Evolutionary conservation across 352 stramenopile species (phyloP), one percentile per base, ranked within the genome.

Genomic region (Pythium apleroticum): DNA sequence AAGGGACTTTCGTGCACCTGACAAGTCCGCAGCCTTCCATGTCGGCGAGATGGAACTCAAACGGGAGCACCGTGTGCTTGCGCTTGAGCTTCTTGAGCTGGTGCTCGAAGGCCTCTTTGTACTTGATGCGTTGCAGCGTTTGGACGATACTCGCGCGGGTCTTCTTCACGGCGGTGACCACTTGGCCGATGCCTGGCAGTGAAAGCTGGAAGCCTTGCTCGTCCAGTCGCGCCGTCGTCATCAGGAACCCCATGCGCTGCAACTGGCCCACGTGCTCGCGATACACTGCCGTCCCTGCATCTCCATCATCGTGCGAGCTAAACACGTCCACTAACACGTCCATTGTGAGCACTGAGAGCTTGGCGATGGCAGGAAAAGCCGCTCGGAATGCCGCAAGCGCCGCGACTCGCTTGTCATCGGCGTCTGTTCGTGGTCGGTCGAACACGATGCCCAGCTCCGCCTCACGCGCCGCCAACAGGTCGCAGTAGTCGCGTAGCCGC

Each of bases 11-110:
- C 0, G 69, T 84, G 52, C 79, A 72, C 3, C 69, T 72, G 33
- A 90, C 66, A 33, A 90, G 62, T 3, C 75, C 68, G 48, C 66
- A 71, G 17, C 81, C 81, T 59, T 90, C 81, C 76, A 91, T 86
- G 56, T 89, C 81, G 0, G 76, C 58, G 4, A 89, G 61, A 65
- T 90, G 79, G 57, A 81, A 90, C 31, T 86, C 76, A 25, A 85
- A 49, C 15, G 73, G 59, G 54, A 90, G 82, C 19, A n/a, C 41
- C 17, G 81, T 86, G 67, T 85, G 68, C 49, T 74, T 78, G n/a
- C 84, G 66, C 52, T 84, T 89, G 53, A 64, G 52, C 60, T 89
- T 86, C 65, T 86, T 80, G 53, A 90, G 69, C 69, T 89, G 79
- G 45, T 76, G 67, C 58, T 89, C 79, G 9, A 75, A 66, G n/a